These are phyloP conservation scores for Pseudogymnoascus destructans DNA, from an alignment of 2,329 filamentous ascomycete genomes.

Conservation along the genomic window DNA sequence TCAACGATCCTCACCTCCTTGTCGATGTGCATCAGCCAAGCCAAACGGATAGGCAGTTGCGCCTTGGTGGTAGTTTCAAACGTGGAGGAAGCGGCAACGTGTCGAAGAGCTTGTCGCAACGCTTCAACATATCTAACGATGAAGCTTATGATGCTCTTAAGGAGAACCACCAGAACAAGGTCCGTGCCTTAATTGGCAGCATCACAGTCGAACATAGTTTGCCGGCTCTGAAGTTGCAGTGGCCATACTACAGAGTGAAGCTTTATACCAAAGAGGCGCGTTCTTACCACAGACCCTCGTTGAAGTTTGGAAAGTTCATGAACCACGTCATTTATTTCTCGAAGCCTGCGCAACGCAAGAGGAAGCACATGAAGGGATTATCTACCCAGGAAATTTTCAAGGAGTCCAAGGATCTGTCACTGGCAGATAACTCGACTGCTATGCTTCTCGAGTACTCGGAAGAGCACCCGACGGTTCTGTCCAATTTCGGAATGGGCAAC, in stretches of 20 bases:
- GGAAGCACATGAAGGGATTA: constrained; percentile 70
- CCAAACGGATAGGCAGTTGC: constrained; percentile 43
- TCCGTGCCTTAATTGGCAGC: constrained; percentile 81
- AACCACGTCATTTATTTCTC: constrained; percentile 60
- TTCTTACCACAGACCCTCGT: constrained; percentile 71
- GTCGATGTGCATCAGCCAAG: constrained; percentile 63
- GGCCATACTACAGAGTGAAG: constrained; percentile 90
- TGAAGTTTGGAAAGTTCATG: constrained; percentile 56
- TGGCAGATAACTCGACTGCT: constrained; percentile 78
- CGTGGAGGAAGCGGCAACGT: constrained; percentile 56
- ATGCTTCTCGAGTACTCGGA: constrained; percentile 93
- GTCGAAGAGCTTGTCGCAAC: constrained; percentile 58
- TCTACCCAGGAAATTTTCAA: constrained; percentile 66
- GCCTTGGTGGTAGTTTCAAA: constrained; percentile 39
- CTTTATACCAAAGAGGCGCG: constrained; percentile 58
- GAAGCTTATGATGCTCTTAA: constrained; percentile 91
- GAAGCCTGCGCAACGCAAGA: constrained; percentile 60
- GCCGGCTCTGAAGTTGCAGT: constrained; percentile 81
- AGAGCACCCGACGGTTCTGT: constrained; percentile 79
- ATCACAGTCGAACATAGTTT: constrained; percentile 89
- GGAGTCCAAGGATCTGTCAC: constrained; percentile 66
- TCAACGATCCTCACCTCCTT: constrained; percentile 78
- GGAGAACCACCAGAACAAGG: constrained; percentile 92
- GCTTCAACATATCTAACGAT: constrained; percentile 95
- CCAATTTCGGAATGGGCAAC: constrained; percentile 95